These are phyloP conservation scores for Neurospora sp. DNA, from an alignment of 495 filamentous ascomycete genomes.

Conservation along the genomic window DNA sequence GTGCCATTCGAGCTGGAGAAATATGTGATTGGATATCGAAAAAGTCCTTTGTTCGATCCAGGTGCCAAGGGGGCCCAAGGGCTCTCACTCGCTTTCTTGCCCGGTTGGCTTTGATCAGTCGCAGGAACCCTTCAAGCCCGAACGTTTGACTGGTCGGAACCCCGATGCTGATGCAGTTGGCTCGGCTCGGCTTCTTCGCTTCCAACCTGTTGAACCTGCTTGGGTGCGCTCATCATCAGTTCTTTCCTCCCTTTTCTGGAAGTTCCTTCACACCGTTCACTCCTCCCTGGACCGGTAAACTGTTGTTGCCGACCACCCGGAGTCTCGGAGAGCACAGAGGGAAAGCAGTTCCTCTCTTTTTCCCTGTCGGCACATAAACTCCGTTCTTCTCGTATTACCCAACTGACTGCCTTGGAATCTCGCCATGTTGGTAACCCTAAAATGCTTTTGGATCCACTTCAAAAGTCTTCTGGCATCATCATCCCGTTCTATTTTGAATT, in stretches of 20 bases:
- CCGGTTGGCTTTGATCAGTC: background rate
- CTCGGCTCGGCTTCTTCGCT: background rate
- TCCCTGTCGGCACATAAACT: background rate
- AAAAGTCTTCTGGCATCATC: background rate
- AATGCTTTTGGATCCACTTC: background rate
- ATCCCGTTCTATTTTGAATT: background rate
- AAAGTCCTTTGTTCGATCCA: background rate
- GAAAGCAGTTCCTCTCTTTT: background rate
- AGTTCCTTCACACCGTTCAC: background rate
- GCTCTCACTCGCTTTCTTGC: background rate
- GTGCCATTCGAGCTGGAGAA: background rate
- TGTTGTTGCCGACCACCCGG: background rate
- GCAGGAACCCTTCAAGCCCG: background rate
- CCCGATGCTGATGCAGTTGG: background rate
- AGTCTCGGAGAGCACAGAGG: background rate
- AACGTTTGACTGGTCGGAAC: background rate
- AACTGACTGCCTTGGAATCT: background rate
- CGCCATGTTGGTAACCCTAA: background rate
- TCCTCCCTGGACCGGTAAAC: background rate
- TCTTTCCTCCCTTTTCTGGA: background rate
- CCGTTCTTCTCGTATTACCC: background rate
- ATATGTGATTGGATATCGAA: background rate
- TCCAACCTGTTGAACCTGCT: background rate
- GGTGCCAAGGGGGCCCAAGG: background rate
- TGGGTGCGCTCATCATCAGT: background rate